Evolutionary conservation across 139 green algal genomes (phyloP).

Genomic region (Pedinophyceae sp.): DNA sequence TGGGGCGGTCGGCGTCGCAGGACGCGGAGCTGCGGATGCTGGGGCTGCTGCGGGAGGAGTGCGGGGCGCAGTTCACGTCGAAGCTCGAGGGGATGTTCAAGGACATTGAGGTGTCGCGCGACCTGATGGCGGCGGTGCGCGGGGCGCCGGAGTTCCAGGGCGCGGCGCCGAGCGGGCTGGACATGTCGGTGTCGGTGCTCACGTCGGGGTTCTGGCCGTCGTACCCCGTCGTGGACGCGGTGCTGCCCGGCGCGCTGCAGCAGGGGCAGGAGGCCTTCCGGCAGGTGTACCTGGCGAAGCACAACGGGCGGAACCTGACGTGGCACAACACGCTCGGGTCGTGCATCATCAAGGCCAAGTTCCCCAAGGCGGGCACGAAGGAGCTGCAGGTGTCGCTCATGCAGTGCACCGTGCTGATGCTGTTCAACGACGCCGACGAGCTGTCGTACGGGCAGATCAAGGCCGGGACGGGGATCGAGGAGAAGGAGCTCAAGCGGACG

Average conservation of each 20-base stretch:
- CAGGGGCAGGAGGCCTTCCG: constrained; percentile 45
- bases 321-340: constrained; percentile 78
- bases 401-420: constrained; percentile 79
- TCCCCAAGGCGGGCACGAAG: constrained; percentile 67
- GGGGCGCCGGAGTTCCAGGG: constrained; percentile 10
- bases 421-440: constrained; percentile 79
- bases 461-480: constrained; percentile 30
- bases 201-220: constrained; percentile 90
- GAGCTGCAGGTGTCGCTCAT: constrained; percentile 84
- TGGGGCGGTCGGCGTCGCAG: constrained; percentile 58
- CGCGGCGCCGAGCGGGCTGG: constrained; percentile 17
- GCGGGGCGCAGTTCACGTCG: constrained; percentile 88
- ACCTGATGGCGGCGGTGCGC: constrained; percentile 58
- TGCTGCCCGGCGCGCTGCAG: constrained; percentile 45
- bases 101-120: constrained; percentile 52
- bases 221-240: constrained; percentile 65
- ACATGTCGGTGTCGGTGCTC: constrained; percentile 80
- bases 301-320: constrained; percentile 72
- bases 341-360: constrained; percentile 66
- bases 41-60: constrained; percentile 76
- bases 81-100: constrained; percentile 99
- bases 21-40: constrained; percentile 94
- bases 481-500: constrained; percentile 74
- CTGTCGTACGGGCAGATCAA: constrained; percentile 59
- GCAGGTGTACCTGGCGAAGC: constrained; percentile 86